Evolutionary conservation across 1,284 basidiomycete species (phyloP).

Genomic region (Inonotus hispidus): DNA sequence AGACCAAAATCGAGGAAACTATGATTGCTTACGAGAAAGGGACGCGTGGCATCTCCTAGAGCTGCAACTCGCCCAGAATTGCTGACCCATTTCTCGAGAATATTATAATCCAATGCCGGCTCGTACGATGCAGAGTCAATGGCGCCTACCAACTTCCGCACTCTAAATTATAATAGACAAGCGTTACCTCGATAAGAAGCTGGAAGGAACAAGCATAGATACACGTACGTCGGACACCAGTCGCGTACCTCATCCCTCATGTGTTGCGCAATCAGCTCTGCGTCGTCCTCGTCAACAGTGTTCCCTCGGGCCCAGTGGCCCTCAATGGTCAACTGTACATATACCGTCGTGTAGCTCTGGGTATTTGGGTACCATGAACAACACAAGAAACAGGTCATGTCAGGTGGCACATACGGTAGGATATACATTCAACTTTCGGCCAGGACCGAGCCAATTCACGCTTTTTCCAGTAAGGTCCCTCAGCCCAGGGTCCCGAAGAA

Average conservation of each 20-base stretch:
- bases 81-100: background rate
- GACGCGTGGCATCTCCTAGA: conserved; percentile 6
- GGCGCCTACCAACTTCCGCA: background rate
- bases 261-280: background rate
- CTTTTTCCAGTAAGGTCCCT: background rate
- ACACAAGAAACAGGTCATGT: background rate
- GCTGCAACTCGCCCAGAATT: background rate
- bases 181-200: background rate
- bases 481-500: background rate
- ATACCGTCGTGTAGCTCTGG: background rate
- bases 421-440: background rate
- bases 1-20: background rate
- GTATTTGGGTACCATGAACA: no score
- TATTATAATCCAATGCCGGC: background rate
- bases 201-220: background rate
- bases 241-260: background rate
- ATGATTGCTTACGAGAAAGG: background rate
- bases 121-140: background rate
- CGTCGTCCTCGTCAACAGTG: background rate
- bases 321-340: background rate
- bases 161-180: background rate
- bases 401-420: conserved; percentile 1
- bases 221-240: conserved; percentile 5
- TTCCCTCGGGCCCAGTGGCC: background rate
- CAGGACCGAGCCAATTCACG: conserved; percentile 6